These are phyloP conservation scores for Wickerhamomyces sp. DNA, from an alignment of 1,139 yeast genomes.

Conservation along the genomic window DNA sequence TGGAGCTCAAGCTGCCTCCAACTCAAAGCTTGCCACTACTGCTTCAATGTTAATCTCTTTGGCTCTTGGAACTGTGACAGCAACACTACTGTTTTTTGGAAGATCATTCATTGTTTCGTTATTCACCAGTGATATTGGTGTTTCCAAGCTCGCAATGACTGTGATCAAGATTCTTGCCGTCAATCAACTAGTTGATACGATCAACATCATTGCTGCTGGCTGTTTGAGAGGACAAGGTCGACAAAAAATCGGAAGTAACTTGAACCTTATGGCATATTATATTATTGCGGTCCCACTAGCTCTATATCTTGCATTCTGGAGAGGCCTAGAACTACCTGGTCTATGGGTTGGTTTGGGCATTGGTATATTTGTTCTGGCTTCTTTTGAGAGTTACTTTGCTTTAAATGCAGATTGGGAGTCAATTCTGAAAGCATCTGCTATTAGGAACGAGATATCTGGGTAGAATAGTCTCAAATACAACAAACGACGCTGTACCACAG, in stretches of 20 bases:
- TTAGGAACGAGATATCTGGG: constrained; percentile 10
- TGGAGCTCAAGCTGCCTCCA: constrained; percentile 27
- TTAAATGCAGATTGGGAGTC: constrained; percentile 48
- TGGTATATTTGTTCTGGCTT: constrained; percentile 47
- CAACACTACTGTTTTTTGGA: constrained; percentile 24
- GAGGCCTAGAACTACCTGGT: constrained; percentile 51
- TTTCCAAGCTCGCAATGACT: constrained; percentile 41
- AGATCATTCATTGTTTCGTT: constrained; percentile 22
- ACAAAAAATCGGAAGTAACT: constrained; percentile 58
- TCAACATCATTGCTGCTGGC: constrained; percentile 57
- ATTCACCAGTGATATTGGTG: constrained; percentile 31
- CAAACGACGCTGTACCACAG: too few relatives aligned
- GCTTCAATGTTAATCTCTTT: constrained; percentile 27
- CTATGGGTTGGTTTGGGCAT: constrained; percentile 63
- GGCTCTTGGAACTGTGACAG: constrained; percentile 28
- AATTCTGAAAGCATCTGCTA: constrained; percentile 63
- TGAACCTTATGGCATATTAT: constrained; percentile 54
- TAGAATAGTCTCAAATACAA: too few relatives aligned
- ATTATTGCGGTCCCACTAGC: constrained; percentile 56
- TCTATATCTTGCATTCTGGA: constrained; percentile 45
- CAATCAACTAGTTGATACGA: constrained; percentile 51
- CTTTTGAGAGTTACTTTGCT: constrained; percentile 43
- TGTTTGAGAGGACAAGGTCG: constrained; percentile 64
- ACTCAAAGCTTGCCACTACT: constrained; percentile 28
- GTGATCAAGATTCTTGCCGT: constrained; percentile 51